A percentile compares a stretch with the other conserved stretches of the same genome.
These are phyloP conservation scores for Aureobasidium pullulans DNA, from an alignment of 2,329 filamentous ascomycete species.

Conservation along the genomic window DNA sequence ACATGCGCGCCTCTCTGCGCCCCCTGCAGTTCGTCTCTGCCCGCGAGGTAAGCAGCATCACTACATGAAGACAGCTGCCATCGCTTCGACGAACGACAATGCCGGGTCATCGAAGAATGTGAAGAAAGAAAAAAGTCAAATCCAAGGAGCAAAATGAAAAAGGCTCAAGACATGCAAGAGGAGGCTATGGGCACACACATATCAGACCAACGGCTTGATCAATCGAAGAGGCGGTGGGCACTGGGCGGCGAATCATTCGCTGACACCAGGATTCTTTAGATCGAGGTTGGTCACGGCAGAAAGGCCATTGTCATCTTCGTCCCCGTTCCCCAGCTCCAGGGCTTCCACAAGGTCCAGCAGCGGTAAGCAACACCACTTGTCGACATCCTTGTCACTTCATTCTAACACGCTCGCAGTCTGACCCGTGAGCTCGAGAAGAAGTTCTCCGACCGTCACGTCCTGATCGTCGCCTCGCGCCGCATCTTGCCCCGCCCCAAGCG, in stretches of 20 bases:
- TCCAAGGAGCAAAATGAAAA: slow-evolving; percentile 1
- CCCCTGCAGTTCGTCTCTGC: slow-evolving; percentile 98
- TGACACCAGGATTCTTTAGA: slow-evolving; percentile 61
- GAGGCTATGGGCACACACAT: slow-evolving; percentile 1
- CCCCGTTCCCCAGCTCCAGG: slow-evolving; percentile 94
- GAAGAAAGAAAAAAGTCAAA: neutral
- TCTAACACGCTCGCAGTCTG: slow-evolving; percentile 52
- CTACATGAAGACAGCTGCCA: slow-evolving; percentile 5
- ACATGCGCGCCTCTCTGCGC: slow-evolving; percentile 92
- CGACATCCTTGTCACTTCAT: neutral
- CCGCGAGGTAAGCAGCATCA: slow-evolving; percentile 78
- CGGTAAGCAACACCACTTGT: slow-evolving; percentile 58
- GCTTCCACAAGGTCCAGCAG: slow-evolving; percentile 99
- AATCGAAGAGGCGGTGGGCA: slow-evolving; percentile 48
- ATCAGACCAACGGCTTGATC: slow-evolving; percentile 13
- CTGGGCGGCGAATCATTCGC: slow-evolving; percentile 44
- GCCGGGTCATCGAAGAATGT: slow-evolving; percentile 8
- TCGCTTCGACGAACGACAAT: slow-evolving; percentile 11
- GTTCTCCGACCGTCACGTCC: slow-evolving; percentile 99
- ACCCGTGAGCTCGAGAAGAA: slow-evolving; percentile 99
- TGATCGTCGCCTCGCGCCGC: slow-evolving; percentile 97
- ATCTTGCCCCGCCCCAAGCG: slow-evolving; percentile 98
- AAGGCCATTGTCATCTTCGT: slow-evolving; percentile 99
- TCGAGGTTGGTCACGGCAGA: slow-evolving; percentile 99
- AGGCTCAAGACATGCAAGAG: slow-evolving; percentile 1